A percentile compares a stretch with the other conserved stretches of the same genome.
These are phyloP conservation scores for Quercus tomentella DNA, from an alignment of 331 rosid species.

Conservation along the genomic window DNA sequence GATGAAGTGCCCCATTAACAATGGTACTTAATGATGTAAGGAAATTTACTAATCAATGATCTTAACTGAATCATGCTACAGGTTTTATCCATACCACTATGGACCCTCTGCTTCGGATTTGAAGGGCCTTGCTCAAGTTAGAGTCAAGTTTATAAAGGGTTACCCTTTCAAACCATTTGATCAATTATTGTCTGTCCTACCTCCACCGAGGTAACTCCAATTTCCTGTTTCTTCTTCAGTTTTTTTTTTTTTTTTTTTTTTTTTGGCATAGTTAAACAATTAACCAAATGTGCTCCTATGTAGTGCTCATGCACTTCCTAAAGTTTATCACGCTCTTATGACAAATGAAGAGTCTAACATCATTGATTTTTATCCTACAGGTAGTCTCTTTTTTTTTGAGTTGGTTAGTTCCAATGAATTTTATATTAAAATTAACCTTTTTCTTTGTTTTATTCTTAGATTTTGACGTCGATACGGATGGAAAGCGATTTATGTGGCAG, in stretches of 20 bases:
- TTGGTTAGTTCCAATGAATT: background rate
- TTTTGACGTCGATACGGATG: constrained; percentile 46
- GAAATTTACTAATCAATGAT: background rate
- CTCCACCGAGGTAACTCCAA: constrained; percentile 35
- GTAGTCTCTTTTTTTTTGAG: constrained; percentile 15
- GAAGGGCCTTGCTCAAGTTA: constrained; percentile 42
- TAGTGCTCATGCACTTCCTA: constrained; percentile 51
- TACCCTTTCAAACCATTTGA: constrained; percentile 52
- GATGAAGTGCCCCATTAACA: background rate
- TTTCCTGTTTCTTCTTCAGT: background rate
- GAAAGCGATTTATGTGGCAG: constrained; percentile 53
- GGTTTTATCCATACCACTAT: constrained; percentile 55
- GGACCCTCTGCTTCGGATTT: constrained; percentile 60
- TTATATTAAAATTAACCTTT: background rate
- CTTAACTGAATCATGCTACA: background rate
- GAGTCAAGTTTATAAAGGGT: constrained; percentile 30
- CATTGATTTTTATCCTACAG: constrained; percentile 42
- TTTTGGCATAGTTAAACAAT: background rate
- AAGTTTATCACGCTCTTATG: constrained; percentile 29
- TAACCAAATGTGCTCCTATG: background rate
- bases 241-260: background rate
- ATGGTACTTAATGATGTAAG: background rate
- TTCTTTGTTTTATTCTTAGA: constrained; percentile 20
- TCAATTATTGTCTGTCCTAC: constrained; percentile 49
- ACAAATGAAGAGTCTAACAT: constrained; percentile 28